Base-by-base conservation (phyloP, 1,284 basidiomycete species). In the Cystobasidium sp. region DNA sequence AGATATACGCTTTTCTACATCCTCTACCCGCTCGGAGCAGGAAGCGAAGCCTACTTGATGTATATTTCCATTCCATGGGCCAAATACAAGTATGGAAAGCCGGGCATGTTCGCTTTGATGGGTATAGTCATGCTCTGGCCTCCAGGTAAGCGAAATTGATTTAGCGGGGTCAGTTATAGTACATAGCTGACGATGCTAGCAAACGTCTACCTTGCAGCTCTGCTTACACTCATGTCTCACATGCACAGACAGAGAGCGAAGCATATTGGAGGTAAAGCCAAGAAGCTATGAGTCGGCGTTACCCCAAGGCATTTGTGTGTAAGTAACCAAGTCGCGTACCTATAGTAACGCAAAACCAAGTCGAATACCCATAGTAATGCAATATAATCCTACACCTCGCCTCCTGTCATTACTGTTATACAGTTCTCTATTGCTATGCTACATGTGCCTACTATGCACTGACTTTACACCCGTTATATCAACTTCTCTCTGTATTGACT, bases 1-100 rank as follows among this genome's bases (percentile, higher is more conserved):
- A 66, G 94, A 68, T 99, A 98, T 86, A 92, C 94, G 39, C 88
- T 92, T 6, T 99, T 98, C 84, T 94, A 91, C 83, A 79, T 94
- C 61, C 88, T 98, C 39, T 99, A 99, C 84, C 94, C 93, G 3
- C 83, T 95, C 58, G 96, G 96, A 63, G 96, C 96, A 0, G 87
- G 87, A 7, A 94, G 92, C 53, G 96, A 99, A 84, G 94, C 94
- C 0, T 88, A 91, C 81, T 86, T 96, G 75, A 91, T 90, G 80
- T 89, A 89, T 80, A 41, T 63, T 10, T 74, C 77, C 0, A 75
- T 77, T 20, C 68, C 74, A 56, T 79, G 46, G 52, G 78, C 78
- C 43, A 55, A 68, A 20, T 70, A 69, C 18, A 44, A 51, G 39
- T 78, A 74, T 61, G 79, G 78, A 16, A n/a, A 51, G 4, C 52